Conservation (phyloP, 768 basidiomycete genomes). For the Leucosporidium creatinivorum region DNA sequence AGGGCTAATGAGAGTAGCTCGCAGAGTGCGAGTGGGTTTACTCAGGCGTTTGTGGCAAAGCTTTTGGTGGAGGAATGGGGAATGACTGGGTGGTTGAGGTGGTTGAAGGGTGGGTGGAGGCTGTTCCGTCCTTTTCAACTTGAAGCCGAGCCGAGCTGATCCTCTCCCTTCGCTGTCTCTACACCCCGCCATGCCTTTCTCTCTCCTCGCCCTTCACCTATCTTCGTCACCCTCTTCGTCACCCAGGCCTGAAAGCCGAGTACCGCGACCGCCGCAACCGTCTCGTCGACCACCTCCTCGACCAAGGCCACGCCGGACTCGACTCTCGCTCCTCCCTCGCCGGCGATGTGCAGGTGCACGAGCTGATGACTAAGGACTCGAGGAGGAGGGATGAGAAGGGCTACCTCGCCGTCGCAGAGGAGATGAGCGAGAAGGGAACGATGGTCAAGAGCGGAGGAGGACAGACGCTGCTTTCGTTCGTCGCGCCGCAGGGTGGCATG, state of each 20-base stretch:
- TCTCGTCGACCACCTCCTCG: slow-evolving; percentile 57
- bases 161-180: not conserved
- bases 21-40: slow-evolving; percentile 65
- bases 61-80: slow-evolving; percentile 59
- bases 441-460: slow-evolving; percentile 38
- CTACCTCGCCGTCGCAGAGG: slow-evolving; percentile 47
- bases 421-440: slow-evolving; percentile 43
- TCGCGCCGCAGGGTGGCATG: slow-evolving; percentile 77
- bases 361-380: slow-evolving; percentile 41
- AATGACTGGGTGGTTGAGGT: slow-evolving; percentile 63
- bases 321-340: slow-evolving; percentile 47
- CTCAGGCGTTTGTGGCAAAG: slow-evolving; percentile 57
- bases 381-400: slow-evolving; percentile 45
- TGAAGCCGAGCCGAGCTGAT: not conserved
- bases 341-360: slow-evolving; percentile 25
- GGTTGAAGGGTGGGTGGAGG: slow-evolving; percentile 56
- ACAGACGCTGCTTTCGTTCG: slow-evolving; percentile 55
- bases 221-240: not conserved
- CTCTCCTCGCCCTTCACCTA: not conserved
- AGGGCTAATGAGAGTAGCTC: slow-evolving; percentile 61
- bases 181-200: no score
- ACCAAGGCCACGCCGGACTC: slow-evolving; percentile 48
- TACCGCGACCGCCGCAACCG: slow-evolving; percentile 57
- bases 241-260: slow-evolving; percentile 51
- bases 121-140: not conserved